Evolutionary conservation across 176 grass and related monocot genomes (phyloP), one percentile per base, ranked within the genome.

Genomic region (Carex kokanica): DNA sequence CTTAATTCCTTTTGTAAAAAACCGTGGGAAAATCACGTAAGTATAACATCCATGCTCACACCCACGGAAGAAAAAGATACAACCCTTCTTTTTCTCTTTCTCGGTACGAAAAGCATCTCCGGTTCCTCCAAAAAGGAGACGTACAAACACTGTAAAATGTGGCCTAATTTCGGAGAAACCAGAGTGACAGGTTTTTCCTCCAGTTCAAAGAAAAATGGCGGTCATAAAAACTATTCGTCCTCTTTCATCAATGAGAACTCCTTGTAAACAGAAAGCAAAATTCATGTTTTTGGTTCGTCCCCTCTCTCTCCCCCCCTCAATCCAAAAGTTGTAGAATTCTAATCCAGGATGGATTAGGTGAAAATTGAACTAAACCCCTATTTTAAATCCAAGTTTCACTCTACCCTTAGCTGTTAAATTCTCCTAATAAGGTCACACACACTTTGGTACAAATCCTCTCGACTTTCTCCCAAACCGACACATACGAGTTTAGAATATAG

Each of bases 221-320:
- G 24, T 11, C 4, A 81, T 63, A 18, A 36, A 80, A n/a, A 17
- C 8, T 13, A 36, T 41, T 63, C n/a, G n/a, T 81, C 78, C 6
- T 61, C 59, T 41, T 81, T 41, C 78, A 81, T 64, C 56, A 63
- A 62, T 32, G 29, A 8, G 32, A 41, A 60, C 78, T 63, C 38
- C 78, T 81, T 81, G 64, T 23, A 81, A 81, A 81, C 58, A 81
- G 58, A 47, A 45, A 81, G 78, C 78, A 63, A 64, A 81, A 61
- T 81, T 81, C 17, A 31, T 81, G 78, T 49, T 41, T 62, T 41
- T 24, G 58, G 78, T 81, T 63, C 56, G 52, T 64, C 78, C 57
- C 58, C 78, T 81, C 56, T 43, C 29, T 20, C 31, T 21, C 12
- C 1, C 17, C 71, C 66, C 69, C 10, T 63, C 60, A 81, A 81